Percentiles rank a stretch among this genome's conserved stretches.
Evolutionary conservation across 345 rosid species (phyloP).

Genomic region (Erysimum cheiranthoides): DNA sequence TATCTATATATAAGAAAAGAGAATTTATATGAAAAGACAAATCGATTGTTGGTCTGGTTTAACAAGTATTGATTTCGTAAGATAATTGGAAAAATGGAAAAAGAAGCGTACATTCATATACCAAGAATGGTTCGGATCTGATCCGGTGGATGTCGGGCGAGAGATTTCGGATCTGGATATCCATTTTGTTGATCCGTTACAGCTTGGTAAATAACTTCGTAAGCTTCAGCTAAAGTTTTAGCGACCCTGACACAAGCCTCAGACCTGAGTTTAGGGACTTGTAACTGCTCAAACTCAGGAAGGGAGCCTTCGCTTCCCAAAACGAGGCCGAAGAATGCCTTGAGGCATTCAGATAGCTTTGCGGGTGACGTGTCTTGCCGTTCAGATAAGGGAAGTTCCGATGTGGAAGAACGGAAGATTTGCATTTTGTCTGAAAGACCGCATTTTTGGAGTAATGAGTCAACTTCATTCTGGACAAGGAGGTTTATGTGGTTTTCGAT

Average conservation of each 20-base stretch:
- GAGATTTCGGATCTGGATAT: constrained; percentile 79
- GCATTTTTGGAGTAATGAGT: constrained; percentile 73
- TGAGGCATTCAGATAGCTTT: constrained; percentile 72
- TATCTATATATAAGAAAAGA: constrained; percentile 1
- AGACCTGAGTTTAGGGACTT: constrained; percentile 89
- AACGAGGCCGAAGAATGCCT: constrained; percentile 82
- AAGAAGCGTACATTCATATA: constrained; percentile 50
- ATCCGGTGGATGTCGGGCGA: constrained; percentile 95
- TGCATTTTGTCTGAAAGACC: constrained; percentile 74
- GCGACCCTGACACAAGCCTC: constrained; percentile 78
- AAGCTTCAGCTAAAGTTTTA: constrained; percentile 74
- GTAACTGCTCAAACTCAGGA: constrained; percentile 93
- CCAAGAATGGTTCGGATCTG: constrained; percentile 95
- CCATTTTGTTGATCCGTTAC: constrained; percentile 77
- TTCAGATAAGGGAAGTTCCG: constrained; percentile 57
- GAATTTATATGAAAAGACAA: background rate
- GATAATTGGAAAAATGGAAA: background rate
- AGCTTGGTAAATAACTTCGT: constrained; percentile 73
- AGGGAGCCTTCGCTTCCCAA: constrained; percentile 85
- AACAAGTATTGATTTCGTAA: constrained; percentile 15
- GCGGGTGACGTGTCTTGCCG: constrained; percentile 70
- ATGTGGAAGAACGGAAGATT: constrained; percentile 53
- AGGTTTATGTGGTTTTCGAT: constrained; percentile 68
- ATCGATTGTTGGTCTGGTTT: constrained; percentile 1
- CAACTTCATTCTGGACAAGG: constrained; percentile 88